Conservation (phyloP, 176 grass and related monocot species). For the Rhipidocladum racemiflorum region DNA sequence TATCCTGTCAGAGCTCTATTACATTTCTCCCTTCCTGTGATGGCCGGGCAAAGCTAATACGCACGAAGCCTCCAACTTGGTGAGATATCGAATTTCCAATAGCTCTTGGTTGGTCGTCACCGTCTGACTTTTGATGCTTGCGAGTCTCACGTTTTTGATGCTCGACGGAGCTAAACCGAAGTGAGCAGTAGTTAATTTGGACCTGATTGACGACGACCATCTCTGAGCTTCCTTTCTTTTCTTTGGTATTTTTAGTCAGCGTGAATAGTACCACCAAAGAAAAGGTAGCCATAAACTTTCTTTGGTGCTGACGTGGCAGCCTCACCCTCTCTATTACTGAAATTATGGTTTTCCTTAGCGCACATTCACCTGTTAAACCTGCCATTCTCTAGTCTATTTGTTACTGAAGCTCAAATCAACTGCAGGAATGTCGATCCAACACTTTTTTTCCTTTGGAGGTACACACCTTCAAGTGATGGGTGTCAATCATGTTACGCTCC, state of each 20-base stretch:
- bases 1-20: background rate
- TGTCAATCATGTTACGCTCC: background rate
- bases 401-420: background rate
- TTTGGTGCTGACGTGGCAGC: background rate
- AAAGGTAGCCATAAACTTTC: background rate
- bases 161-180: background rate
- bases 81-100: background rate
- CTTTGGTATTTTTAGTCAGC: background rate
- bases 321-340: background rate
- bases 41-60: background rate
- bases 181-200: background rate
- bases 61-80: background rate
- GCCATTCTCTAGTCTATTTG: background rate
- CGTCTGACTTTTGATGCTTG: background rate
- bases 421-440: background rate
- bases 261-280: background rate
- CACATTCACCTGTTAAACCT: background rate
- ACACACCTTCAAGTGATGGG: background rate
- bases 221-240: background rate
- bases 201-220: background rate
- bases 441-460: background rate
- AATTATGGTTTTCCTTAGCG: background rate
- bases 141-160: constrained; percentile 16
- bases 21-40: background rate
- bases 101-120: background rate